Base-by-base conservation (phyloP, 345 rosid genomes). In the Sisymbrium irio region DNA sequence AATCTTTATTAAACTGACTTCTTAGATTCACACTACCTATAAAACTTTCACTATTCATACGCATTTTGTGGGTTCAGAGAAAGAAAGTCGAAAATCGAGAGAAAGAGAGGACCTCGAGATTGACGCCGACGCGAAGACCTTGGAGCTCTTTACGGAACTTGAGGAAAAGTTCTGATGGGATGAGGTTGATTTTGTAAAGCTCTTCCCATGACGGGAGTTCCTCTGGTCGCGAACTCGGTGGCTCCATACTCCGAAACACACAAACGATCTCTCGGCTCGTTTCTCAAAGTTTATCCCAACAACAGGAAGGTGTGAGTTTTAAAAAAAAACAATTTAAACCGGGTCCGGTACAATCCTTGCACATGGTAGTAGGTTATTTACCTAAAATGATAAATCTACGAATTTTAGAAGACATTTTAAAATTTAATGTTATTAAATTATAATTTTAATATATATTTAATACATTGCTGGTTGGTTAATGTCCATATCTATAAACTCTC, bases 171-270 rank as follows among this genome's bases (percentile, higher is more conserved):
- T 95, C 91, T 6, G 97, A 86, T 7, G 97, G 99, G 44, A 92
- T 75, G 70, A 95, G 80, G 75, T 88, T 73, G 81, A 92, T 72
- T 40, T 42, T 88, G 85, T 82, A 92, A 32, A 83, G 88, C 58
- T 95, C 99, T 20, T 88, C 99, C 97, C 95, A 87, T 25, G 97
- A 83, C 65, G 82, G 65, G 74, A 92, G 85, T 74, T 87, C 93
- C 35, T 47, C 77, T 42, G 77, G 40, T 30, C 60, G 66, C 39
- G 68, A 60, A 75, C 39, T 67, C 62, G 76, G 53, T 3, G 71
- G 79, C 75, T 76, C 79, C 79, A 76, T 76, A 22, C 28, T 36
- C 18, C 15, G 3, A 30, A 32, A 47, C 57, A 36, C 10, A 13
- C 6, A n/a, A 17, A n/a, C n/a, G n/a, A n/a, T 5, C 25, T 18